Percentiles rank a stretch among this genome's conserved stretches.
phyloP scores from a whole-genome alignment of 371 early-diverging fungal species.

The Entomophthora muscae region DNA sequence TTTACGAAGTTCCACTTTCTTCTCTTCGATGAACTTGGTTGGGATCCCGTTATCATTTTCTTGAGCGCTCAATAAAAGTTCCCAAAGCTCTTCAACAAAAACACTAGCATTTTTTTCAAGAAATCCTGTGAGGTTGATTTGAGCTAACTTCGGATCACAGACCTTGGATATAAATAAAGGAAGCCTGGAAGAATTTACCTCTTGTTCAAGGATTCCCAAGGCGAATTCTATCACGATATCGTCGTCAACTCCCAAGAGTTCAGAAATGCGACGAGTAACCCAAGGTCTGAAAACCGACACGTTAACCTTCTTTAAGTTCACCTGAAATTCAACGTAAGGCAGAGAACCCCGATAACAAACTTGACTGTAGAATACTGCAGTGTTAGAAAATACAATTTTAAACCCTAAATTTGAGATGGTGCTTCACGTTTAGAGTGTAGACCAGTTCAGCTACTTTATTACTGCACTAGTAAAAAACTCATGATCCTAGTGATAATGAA shows the following conservation, averaged over 20 bases:
- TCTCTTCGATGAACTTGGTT: conserved; percentile 56
- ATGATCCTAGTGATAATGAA: background rate
- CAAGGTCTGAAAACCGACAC: conserved; percentile 60
- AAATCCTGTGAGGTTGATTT: conserved; percentile 91
- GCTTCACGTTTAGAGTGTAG: background rate
- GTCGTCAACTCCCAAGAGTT: conserved; percentile 80
- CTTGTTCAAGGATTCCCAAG: conserved; percentile 56
- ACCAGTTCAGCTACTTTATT: background rate
- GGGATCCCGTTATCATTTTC: conserved; percentile 71
- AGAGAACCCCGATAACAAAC: background rate
- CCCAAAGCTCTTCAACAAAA: conserved; percentile 81
- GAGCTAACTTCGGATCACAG: conserved; percentile 74
- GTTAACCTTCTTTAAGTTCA: conserved; percentile 80
- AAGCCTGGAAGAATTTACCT: conserved; percentile 22
- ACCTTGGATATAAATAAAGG: conserved; percentile 17
- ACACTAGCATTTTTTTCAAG: conserved; percentile 58
- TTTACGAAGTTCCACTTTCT: conserved; percentile 54
- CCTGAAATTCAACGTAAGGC: conserved; percentile 19
- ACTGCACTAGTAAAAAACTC: background rate
- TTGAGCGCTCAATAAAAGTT: conserved; percentile 77
- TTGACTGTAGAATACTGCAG: background rate
- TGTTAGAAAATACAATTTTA: background rate
- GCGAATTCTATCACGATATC: conserved; percentile 80
- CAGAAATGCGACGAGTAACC: conserved; percentile 56
- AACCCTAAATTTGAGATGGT: background rate